A percentile compares a stretch with the other conserved stretches of the same genome.
Evolutionary conservation across 169 alveolate species (phyloP).

Genomic region (Cryptosporidium muris): DNA sequence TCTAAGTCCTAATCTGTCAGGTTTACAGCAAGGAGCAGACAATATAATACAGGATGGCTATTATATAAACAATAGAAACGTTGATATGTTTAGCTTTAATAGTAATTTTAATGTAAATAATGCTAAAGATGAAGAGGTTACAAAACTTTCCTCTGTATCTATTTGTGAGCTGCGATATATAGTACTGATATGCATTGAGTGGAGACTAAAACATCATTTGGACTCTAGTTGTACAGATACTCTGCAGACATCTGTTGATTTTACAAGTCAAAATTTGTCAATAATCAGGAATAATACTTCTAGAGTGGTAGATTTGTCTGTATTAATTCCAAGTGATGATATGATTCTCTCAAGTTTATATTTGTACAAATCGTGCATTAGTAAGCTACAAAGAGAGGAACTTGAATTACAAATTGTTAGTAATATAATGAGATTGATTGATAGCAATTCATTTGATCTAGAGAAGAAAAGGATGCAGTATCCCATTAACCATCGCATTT

Average conservation of each 20-base stretch:
- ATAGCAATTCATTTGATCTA: slow-evolving; percentile 1
- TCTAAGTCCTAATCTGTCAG: slow-evolving; percentile 14
- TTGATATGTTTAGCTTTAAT: not conserved
- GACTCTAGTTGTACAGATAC: not conserved
- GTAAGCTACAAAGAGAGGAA: slow-evolving; percentile 38
- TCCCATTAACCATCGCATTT: not conserved
- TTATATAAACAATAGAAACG: not conserved
- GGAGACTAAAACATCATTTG: slow-evolving; percentile 35
- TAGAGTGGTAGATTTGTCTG: not conserved
- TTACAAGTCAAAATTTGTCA: not conserved
- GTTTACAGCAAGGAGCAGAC: not conserved
- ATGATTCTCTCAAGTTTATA: slow-evolving; percentile 9
- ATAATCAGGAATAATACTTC: not conserved
- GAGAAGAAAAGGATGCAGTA: not conserved
- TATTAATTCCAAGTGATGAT: slow-evolving; percentile 21
- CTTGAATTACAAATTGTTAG: slow-evolving; percentile 34
- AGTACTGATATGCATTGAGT: slow-evolving; percentile 34
- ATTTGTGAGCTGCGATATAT: slow-evolving; percentile 51
- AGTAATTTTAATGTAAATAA: too few relatives aligned
- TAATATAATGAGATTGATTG: slow-evolving; percentile 35
- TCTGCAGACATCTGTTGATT: not conserved
- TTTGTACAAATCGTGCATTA: slow-evolving; percentile 57
- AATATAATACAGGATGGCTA: not conserved
- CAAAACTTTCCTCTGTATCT: not conserved
- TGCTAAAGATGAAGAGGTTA: too few relatives aligned